These are phyloP conservation scores for Sclerotinia borealis DNA, from an alignment of 2,329 filamentous ascomycete genomes.

Conservation along the genomic window DNA sequence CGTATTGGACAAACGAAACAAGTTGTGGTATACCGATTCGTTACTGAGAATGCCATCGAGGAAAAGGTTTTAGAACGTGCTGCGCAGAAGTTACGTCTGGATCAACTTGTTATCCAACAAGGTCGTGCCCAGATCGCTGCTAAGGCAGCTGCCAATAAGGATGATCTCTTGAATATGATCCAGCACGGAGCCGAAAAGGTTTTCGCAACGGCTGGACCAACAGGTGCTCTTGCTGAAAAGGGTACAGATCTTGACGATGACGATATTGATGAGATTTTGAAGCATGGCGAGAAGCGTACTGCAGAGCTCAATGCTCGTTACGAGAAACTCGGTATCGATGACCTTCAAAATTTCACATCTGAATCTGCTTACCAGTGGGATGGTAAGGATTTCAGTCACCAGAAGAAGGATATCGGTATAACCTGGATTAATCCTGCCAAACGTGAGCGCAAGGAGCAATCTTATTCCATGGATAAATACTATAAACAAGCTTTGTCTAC, in stretches of 20 bases:
- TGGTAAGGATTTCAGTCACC: constrained; percentile 86
- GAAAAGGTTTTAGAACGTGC: constrained; percentile 96
- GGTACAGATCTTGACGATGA: constrained; percentile 68
- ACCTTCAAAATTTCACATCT: constrained; percentile 94
- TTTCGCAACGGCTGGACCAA: constrained; percentile 67
- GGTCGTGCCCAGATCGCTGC: constrained; percentile 85
- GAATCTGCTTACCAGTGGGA: constrained; percentile 99
- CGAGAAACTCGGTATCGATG: constrained; percentile 93
- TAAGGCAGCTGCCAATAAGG: constrained; percentile 90
- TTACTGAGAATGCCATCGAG: constrained; percentile 96
- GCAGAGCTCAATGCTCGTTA: constrained; percentile 89
- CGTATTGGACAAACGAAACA: constrained; percentile 99
- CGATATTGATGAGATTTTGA: constrained; percentile 84
- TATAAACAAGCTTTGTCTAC: constrained; percentile 86
- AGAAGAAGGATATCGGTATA: constrained; percentile 86
- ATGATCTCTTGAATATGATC: constrained; percentile 95
- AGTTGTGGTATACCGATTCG: constrained; percentile 91
- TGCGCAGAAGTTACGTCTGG: constrained; percentile 90
- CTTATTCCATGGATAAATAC: constrained; percentile 98
- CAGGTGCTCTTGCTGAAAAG: constrained; percentile 53
- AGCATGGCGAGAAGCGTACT: constrained; percentile 81
- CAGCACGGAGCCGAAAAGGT: constrained; percentile 97
- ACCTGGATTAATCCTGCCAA: constrained; percentile 98
- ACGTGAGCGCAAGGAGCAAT: constrained; percentile 95
- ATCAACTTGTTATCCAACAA: constrained; percentile 97